Evolutionary conservation across 805 yeast genomes (phyloP).

Genomic region (Dipodascus albidus): DNA sequence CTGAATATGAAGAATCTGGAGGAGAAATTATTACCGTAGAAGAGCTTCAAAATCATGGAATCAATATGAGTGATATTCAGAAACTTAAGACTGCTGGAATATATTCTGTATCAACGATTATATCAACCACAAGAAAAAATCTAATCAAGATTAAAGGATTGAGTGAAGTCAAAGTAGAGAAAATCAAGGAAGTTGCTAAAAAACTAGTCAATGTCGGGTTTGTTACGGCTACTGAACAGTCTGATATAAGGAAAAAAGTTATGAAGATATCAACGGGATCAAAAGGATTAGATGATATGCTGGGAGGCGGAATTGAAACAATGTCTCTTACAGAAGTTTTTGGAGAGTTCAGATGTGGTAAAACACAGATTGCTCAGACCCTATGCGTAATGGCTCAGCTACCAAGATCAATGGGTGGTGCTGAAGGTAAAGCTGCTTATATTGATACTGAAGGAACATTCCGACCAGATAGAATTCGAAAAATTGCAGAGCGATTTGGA

Average conservation of each 20-base stretch:
- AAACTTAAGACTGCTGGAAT: conserved; percentile 59
- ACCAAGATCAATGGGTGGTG: conserved; percentile 53
- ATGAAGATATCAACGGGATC: conserved; percentile 60
- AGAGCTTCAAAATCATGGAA: conserved; percentile 53
- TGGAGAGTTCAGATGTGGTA: conserved; percentile 74
- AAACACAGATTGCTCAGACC: conserved; percentile 73
- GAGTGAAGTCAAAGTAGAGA: conserved; percentile 68
- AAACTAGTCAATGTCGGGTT: conserved; percentile 57
- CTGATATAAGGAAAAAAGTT: conserved; percentile 52
- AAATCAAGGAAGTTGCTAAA: conserved; percentile 61
- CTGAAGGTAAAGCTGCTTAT: conserved; percentile 69
- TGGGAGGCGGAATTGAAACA: conserved; percentile 70
- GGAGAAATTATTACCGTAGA: conserved; percentile 30
- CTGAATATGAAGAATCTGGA: neutral
- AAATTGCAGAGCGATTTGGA: conserved; percentile 59
- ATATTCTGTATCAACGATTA: conserved; percentile 49
- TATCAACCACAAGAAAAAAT: conserved; percentile 54
- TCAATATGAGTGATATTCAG: conserved; percentile 58
- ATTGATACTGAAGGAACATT: conserved; percentile 78
- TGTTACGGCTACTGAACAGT: conserved; percentile 62
- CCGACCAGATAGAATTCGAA: conserved; percentile 54
- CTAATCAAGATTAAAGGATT: conserved; percentile 57
- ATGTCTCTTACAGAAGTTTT: conserved; percentile 71
- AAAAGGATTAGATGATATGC: conserved; percentile 50
- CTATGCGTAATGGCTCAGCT: conserved; percentile 66